Conservation (phyloP, 2,329 filamentous ascomycete species). For the Sporothrix luriei region DNA sequence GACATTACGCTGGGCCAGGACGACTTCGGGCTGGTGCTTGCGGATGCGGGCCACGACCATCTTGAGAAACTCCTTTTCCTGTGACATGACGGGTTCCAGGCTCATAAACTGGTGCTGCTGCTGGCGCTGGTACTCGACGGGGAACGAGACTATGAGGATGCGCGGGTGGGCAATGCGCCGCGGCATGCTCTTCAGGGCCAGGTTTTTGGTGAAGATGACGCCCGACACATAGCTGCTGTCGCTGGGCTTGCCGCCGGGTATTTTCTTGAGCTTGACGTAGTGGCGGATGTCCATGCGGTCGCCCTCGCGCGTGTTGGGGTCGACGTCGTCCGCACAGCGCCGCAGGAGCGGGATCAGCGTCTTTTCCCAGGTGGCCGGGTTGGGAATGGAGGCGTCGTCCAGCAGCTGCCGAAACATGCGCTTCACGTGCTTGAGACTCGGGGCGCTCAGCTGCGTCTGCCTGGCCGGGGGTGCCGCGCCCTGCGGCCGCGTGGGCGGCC, state of each 20-base stretch:
- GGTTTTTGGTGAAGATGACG: conserved; percentile 94
- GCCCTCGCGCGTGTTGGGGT: conserved; percentile 84
- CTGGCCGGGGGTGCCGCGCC: conserved; percentile 56
- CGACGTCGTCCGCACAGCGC: conserved; percentile 89
- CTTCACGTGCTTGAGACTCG: conserved; percentile 85
- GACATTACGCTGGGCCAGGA: conserved; percentile 91
- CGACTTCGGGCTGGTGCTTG: conserved; percentile 77
- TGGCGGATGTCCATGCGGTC: conserved; percentile 97
- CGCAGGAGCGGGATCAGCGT: conserved; percentile 87
- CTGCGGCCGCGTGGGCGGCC: conserved; percentile 47
- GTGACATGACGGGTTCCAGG: conserved; percentile 90
- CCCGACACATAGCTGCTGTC: conserved; percentile 97
- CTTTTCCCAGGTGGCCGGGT: conserved; percentile 79
- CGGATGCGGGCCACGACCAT: conserved; percentile 92
- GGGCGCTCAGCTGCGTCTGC: conserved; percentile 80
- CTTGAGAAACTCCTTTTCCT: conserved; percentile 89
- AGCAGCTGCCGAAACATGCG: conserved; percentile 82
- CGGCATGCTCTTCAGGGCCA: conserved; percentile 95
- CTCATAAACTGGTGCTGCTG: conserved; percentile 95
- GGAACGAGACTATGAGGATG: conserved; percentile 90
- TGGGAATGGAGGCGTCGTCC: conserved; percentile 72
- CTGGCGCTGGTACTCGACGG: conserved; percentile 93
- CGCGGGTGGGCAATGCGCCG: conserved; percentile 80
- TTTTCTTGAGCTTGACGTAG: conserved; percentile 96
- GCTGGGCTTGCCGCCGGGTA: conserved; percentile 83